phyloP scores from a whole-genome alignment of 306 rosid genomes.

The Styphnolobium japonicum region DNA sequence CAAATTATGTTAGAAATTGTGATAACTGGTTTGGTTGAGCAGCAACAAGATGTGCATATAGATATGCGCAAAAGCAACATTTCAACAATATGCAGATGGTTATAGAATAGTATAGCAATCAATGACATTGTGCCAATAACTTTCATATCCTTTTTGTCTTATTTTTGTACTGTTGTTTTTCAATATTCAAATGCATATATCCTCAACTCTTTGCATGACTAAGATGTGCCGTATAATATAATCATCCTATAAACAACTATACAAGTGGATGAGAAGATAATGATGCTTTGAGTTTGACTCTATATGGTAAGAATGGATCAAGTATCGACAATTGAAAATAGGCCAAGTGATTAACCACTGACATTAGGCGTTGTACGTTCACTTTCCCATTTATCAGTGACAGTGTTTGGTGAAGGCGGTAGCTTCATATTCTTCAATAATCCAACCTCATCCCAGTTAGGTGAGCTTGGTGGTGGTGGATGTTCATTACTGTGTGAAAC shows the following conservation, averaged over 20 bases:
- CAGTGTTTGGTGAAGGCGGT: constrained; percentile 39
- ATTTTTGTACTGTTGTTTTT: not conserved
- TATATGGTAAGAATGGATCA: constrained; percentile 1
- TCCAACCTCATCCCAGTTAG: constrained; percentile 41
- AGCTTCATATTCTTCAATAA: constrained; percentile 35
- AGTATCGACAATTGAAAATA: constrained; percentile 12
- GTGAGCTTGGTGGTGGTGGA: constrained; percentile 31
- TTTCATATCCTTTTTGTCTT: not conserved
- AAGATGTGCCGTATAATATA: not conserved
- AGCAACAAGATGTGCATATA: not conserved
- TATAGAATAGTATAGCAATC: not conserved
- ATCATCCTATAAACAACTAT: not conserved
- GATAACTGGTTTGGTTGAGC: not conserved
- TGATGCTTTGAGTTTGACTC: not conserved
- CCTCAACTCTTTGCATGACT: not conserved
- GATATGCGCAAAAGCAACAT: not conserved
- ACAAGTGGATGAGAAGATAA: not conserved
- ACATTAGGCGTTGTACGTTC: constrained; percentile 33
- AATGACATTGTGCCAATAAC: not conserved
- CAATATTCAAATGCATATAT: not conserved
- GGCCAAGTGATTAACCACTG: constrained; percentile 20
- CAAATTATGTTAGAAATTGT: not conserved
- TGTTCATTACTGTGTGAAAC: constrained; percentile 3
- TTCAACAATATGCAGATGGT: not conserved
- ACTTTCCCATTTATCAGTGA: constrained; percentile 44